phyloP scores from a whole-genome alignment of 2,329 filamentous ascomycete genomes.

The Phaeophleospora eucalypticola region DNA sequence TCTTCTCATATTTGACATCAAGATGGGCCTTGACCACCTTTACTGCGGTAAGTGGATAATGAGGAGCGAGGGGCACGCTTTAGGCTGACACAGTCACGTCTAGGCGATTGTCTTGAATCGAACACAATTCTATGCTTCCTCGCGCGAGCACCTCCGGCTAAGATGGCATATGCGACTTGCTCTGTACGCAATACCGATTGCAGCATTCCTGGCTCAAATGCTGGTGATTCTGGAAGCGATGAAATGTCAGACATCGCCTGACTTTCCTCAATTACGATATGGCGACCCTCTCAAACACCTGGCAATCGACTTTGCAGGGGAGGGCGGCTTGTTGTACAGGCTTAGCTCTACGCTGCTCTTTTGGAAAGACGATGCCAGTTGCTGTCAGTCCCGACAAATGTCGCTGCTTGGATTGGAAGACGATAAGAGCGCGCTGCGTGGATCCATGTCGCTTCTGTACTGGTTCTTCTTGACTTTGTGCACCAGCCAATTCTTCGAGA shows the following conservation, averaged over 20 bases:
- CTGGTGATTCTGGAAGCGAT: conserved; percentile 73
- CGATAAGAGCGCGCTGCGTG: conserved; percentile 54
- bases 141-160: conserved; percentile 72
- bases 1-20: conserved; percentile 87
- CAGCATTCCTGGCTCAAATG: conserved; percentile 66
- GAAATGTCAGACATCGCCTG: conserved; percentile 73
- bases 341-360: conserved; percentile 69
- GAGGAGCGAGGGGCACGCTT: neutral
- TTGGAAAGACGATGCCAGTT: conserved; percentile 67
- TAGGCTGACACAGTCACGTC: conserved; percentile 5
- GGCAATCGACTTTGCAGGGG: conserved; percentile 48
- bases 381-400: conserved; percentile 75
- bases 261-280: conserved; percentile 45
- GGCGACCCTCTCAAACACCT: conserved; percentile 41
- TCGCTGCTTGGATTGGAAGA: conserved; percentile 47
- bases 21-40: conserved; percentile 90
- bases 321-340: conserved; percentile 66
- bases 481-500: conserved; percentile 82
- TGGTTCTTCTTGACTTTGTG: conserved; percentile 66
- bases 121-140: conserved; percentile 89
- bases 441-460: conserved; percentile 75
- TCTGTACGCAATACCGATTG: conserved; percentile 66
- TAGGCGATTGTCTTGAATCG: conserved; percentile 82
- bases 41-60: conserved; percentile 55
- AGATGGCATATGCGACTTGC: conserved; percentile 67